Conservation (phyloP, 1,284 basidiomycete genomes). For the Coniferiporia weirii region DNA sequence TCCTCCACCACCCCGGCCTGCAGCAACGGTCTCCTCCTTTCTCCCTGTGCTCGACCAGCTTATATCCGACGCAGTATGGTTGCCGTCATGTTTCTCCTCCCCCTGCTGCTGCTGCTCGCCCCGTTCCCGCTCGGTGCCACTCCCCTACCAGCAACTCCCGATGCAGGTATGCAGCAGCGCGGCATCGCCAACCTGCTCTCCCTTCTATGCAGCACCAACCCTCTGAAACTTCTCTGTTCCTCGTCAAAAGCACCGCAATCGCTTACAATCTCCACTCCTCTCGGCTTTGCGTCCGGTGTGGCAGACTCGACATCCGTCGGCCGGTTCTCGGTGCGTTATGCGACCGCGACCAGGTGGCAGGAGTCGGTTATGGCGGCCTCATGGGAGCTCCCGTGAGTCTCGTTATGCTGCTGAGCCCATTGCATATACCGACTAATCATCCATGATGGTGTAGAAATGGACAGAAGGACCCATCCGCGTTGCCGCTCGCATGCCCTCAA, state of each 20-base stretch:
- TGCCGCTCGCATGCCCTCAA: slow-evolving; percentile 74
- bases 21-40: not conserved
- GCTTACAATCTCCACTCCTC: slow-evolving; percentile 37
- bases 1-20: too few species aligned
- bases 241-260: not conserved
- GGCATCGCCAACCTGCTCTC: not conserved
- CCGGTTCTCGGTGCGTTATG: slow-evolving; percentile 63
- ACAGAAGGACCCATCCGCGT: slow-evolving; percentile 42
- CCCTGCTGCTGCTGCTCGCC: not conserved
- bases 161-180: not conserved
- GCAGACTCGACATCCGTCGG: slow-evolving; percentile 41
- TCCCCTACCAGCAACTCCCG: not conserved
- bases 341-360: slow-evolving; percentile 54
- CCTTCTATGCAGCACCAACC: not conserved
- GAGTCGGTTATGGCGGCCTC: slow-evolving; percentile 44
- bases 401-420: not conserved
- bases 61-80: not conserved
- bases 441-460: slow-evolving; percentile 38
- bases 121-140: not conserved
- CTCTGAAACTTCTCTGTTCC: not conserved
- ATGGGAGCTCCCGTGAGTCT: slow-evolving; percentile 62
- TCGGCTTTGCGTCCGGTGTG: slow-evolving; percentile 54
- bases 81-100: not conserved
- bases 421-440: too few species aligned
- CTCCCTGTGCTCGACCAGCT: not conserved